Percentiles rank a stretch among this genome's conserved stretches.
Evolutionary conservation across 805 yeast genomes (phyloP).

Genomic region (Wickerhamia fluorescens): DNA sequence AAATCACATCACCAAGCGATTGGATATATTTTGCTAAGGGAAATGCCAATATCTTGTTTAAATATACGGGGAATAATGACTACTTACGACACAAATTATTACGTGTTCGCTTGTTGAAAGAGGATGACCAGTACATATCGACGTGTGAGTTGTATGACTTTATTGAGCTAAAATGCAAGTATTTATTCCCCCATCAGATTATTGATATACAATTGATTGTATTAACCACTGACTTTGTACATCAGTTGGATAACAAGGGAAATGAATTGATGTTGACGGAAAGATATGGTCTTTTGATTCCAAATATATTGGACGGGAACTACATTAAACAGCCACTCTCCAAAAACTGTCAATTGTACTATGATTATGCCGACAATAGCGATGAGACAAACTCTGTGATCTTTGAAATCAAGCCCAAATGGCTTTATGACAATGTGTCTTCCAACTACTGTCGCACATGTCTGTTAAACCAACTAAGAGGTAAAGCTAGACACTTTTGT

Average conservation of each 20-base stretch:
- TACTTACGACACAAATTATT: slow-evolving; percentile 29
- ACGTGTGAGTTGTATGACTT: slow-evolving; percentile 38
- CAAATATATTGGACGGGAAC: slow-evolving; percentile 32
- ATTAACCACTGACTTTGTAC: slow-evolving; percentile 23
- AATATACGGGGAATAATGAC: slow-evolving; percentile 30
- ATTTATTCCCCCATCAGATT: slow-evolving; percentile 21
- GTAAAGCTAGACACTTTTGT: slow-evolving; percentile 35
- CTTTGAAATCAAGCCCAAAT: slow-evolving; percentile 55
- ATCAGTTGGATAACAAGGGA: slow-evolving; percentile 19
- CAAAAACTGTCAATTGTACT: slow-evolving; percentile 29
- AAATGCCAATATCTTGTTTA: slow-evolving; percentile 42
- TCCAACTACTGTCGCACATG: slow-evolving; percentile 51
- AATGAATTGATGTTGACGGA: slow-evolving; percentile 29
- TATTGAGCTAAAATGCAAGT: slow-evolving; percentile 27
- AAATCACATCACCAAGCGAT: slow-evolving; percentile 21
- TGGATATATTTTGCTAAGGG: slow-evolving; percentile 44
- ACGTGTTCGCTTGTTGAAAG: slow-evolving; percentile 28
- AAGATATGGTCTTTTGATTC: slow-evolving; percentile 36
- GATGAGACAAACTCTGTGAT: slow-evolving; percentile 11
- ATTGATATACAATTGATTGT: slow-evolving; percentile 27
- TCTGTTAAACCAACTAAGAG: slow-evolving; percentile 37
- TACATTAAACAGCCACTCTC: slow-evolving; percentile 21
- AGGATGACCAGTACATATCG: slow-evolving; percentile 27
- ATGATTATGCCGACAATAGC: slow-evolving; percentile 7
- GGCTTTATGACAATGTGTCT: slow-evolving; percentile 43